Conservation (phyloP, 768 basidiomycete species). For the Porpolomopsis calyptriformis region DNA sequence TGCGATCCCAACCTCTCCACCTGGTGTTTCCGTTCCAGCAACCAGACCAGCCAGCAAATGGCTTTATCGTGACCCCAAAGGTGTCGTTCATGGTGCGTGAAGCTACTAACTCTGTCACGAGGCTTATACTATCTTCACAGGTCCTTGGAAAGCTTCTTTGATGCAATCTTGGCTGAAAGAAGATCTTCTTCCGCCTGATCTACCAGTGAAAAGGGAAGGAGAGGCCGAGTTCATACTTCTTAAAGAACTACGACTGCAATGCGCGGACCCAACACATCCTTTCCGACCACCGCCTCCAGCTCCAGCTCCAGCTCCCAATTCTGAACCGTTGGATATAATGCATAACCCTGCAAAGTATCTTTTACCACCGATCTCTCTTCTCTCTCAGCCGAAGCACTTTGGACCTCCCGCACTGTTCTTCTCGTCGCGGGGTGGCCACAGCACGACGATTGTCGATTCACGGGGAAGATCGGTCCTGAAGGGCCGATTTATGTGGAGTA, state of each 20-base stretch:
- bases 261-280: constrained; percentile 72
- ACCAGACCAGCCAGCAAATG: constrained; percentile 61
- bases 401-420: constrained; percentile 82
- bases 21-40: constrained; percentile 65
- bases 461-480: constrained; percentile 77
- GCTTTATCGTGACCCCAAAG: constrained; percentile 80
- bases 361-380: constrained; percentile 61
- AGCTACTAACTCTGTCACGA: background rate
- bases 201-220: constrained; percentile 71
- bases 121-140: constrained; percentile 27
- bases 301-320: constrained; percentile 25
- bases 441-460: constrained; percentile 80
- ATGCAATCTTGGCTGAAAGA: constrained; percentile 91
- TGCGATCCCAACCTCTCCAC: constrained; percentile 62
- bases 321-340: constrained; percentile 10
- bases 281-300: constrained; percentile 45
- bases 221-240: constrained; percentile 58
- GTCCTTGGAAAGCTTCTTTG: constrained; percentile 78
- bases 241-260: constrained; percentile 66
- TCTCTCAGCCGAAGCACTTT: constrained; percentile 71
- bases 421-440: constrained; percentile 83
- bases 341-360: constrained; percentile 42
- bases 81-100: constrained; percentile 60
- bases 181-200: constrained; percentile 68
- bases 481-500: constrained; percentile 69